These are phyloP conservation scores for Suhomyces terraborum DNA, from an alignment of 1,139 yeast genomes.

Conservation along the genomic window DNA sequence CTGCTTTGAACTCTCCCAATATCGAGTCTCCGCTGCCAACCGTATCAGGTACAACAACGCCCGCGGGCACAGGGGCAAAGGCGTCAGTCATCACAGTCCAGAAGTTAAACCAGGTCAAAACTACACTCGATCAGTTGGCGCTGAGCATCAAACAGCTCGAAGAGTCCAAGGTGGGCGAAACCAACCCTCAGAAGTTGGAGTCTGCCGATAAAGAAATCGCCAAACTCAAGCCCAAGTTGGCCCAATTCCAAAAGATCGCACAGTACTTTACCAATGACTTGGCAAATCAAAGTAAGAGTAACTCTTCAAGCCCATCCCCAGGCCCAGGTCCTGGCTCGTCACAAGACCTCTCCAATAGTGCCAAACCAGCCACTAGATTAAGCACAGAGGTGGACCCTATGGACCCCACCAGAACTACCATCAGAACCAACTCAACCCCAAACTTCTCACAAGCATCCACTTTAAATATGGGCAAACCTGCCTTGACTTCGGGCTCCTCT, in stretches of 20 bases:
- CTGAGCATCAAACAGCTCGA: slow-evolving; percentile 38
- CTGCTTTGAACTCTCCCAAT: slow-evolving; percentile 11
- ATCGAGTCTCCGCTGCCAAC: slow-evolving; percentile 11
- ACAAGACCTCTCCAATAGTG: background rate
- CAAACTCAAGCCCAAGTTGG: slow-evolving; percentile 37
- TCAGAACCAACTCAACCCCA: slow-evolving; percentile 7
- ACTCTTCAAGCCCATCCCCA: slow-evolving; percentile 4
- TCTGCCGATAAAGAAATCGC: slow-evolving; percentile 39
- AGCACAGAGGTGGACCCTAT: slow-evolving; percentile 2
- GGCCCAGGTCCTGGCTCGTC: slow-evolving; percentile 14
- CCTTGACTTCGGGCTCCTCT: background rate
- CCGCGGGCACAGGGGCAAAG: slow-evolving; percentile 15
- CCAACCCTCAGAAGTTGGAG: slow-evolving; percentile 30
- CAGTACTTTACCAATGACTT: slow-evolving; percentile 41
- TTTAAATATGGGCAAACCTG: slow-evolving; percentile 3
- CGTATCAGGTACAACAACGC: background rate
- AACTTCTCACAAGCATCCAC: slow-evolving; percentile 1
- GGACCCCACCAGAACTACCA: background rate
- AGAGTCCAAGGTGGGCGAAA: slow-evolving; percentile 26
- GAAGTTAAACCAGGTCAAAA: slow-evolving; percentile 42
- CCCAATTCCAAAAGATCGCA: slow-evolving; percentile 42
- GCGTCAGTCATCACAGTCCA: slow-evolving; percentile 38
- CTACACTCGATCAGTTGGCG: slow-evolving; percentile 43
- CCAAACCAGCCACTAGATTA: slow-evolving; percentile 1
- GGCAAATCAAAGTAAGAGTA: slow-evolving; percentile 27